Conservation (phyloP, 768 basidiomycete species). For the Pilatotrama ljubarskyi region DNA sequence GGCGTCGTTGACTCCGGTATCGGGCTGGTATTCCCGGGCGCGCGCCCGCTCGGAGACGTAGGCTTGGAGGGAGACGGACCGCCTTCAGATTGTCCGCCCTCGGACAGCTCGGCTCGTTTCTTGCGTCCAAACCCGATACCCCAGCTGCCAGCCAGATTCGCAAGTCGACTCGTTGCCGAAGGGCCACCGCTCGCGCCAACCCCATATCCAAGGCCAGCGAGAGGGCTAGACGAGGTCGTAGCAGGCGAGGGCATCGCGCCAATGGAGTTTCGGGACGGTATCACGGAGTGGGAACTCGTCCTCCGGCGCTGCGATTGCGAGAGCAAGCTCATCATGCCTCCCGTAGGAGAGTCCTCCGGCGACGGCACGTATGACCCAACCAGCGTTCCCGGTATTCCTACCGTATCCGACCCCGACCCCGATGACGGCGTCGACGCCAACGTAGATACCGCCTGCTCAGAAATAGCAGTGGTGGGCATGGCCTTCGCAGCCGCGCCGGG, state of each 20-base stretch:
- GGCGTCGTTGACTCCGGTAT: slow-evolving; percentile 18
- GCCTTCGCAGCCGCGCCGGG: slow-evolving; percentile 48
- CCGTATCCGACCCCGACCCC: slow-evolving; percentile 28
- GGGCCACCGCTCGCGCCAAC: slow-evolving; percentile 13
- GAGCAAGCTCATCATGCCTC: slow-evolving; percentile 53
- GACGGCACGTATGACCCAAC: slow-evolving; percentile 41
- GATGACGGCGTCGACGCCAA: slow-evolving; percentile 37
- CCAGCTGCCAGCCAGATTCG: slow-evolving; percentile 50
- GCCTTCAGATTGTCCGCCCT: background rate
- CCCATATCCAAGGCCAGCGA: slow-evolving; percentile 19
- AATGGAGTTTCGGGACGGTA: slow-evolving; percentile 33
- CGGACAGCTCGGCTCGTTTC: slow-evolving; percentile 34
- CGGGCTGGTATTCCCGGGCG: slow-evolving; percentile 10
- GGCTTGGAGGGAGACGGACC: slow-evolving; percentile 1
- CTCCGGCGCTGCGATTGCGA: slow-evolving; percentile 45
- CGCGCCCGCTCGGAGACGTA: slow-evolving; percentile 10
- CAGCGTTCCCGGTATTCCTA: slow-evolving; percentile 17
- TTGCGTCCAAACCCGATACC: slow-evolving; percentile 63
- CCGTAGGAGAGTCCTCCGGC: slow-evolving; percentile 60
- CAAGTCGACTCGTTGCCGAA: slow-evolving; percentile 31
- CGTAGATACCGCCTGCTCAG: slow-evolving; percentile 51
- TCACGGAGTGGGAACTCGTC: slow-evolving; percentile 60
- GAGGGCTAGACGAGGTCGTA: slow-evolving; percentile 29
- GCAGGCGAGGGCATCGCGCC: slow-evolving; percentile 42
- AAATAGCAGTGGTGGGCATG: slow-evolving; percentile 65